Base-by-base conservation (phyloP, 192 early-diverging fungal genomes). In the Backusella westeae region DNA sequence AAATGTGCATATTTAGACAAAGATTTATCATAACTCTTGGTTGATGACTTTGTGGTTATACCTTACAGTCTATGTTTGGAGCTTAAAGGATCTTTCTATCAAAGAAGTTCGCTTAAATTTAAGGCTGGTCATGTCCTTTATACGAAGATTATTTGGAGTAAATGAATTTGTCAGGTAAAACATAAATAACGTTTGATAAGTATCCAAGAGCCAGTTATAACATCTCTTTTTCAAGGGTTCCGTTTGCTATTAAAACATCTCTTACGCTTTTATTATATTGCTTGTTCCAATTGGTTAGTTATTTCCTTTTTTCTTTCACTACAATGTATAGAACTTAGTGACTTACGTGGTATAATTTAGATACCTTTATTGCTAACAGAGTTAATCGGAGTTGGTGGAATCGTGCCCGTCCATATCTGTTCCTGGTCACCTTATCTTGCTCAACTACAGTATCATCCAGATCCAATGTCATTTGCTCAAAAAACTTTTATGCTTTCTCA, bases 211-310 rank as follows among this genome's bases (percentile, higher is more conserved):
- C 3, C 8, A 10, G 70, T 53, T 34, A 1, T 78, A 14, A 67
- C 15, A 9, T 49, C 15, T 23, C 15, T 3, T 5, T 21, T n/a
- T 39, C 1, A 38, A 81, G 76, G 42, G 59, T 81, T 68, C 80
- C 80, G 9, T 74, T 71, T 39, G 66, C 74, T n/a, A 77, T 81
- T 23, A 81, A 81, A 41, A 75, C 63, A 14, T 77, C 80, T 17
- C 38, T 81, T 32, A 68, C 76, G 3, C 65, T 81, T 14, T 35
- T 81, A 0, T 4, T 81, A 15, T 81, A 78, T 38, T 81, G 80
- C 14, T 41, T 78, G 39, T 65, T 73, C 0, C 80, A 81, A 41
- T 38, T 81, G 80, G 78, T 75, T 76, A 42, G 17, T 2, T 35
- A 17, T 34, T 35, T 49, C 21, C 4, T 67, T 38, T 46, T 17